These are phyloP conservation scores for Kurtzmaniella quercitrusa DNA, from an alignment of 1,139 yeast species.

Conservation along the genomic window DNA sequence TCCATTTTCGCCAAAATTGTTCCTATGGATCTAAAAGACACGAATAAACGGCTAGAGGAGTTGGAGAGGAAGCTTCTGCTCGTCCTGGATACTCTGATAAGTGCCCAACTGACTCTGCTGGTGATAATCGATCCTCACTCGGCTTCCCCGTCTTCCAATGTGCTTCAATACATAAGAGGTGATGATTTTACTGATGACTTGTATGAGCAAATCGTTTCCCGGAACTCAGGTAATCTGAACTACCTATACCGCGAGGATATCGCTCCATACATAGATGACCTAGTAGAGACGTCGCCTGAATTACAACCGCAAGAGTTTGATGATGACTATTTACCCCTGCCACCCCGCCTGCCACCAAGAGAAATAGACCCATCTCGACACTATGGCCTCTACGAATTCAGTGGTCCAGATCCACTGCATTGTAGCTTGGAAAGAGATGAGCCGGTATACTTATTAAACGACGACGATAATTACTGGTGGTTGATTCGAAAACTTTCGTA, in stretches of 20 bases:
- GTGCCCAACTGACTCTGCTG: slow-evolving; percentile 2
- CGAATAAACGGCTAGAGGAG: slow-evolving; percentile 1
- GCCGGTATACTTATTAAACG: slow-evolving; percentile 77
- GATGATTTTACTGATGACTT: slow-evolving; percentile 10
- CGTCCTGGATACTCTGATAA: slow-evolving; percentile 1
- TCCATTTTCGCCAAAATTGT: too few species aligned
- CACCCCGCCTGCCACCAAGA: slow-evolving; percentile 77
- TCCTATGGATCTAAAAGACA: slow-evolving; percentile 2
- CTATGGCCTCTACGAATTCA: slow-evolving; percentile 82
- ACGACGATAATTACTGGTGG: slow-evolving; percentile 97
- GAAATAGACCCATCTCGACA: slow-evolving; percentile 81
- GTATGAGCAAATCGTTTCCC: slow-evolving; percentile 1
- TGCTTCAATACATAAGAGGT: slow-evolving; percentile 3
- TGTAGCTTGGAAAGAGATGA: slow-evolving; percentile 79
- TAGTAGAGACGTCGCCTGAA: background rate
- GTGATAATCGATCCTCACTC: slow-evolving; percentile 1
- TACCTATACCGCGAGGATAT: slow-evolving; percentile 3
- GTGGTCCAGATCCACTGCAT: slow-evolving; percentile 93
- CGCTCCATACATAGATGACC: slow-evolving; percentile 11
- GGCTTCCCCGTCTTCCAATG: background rate
- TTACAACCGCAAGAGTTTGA: slow-evolving; percentile 9
- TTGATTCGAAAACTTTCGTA: slow-evolving; percentile 62
- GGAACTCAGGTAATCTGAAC: background rate
- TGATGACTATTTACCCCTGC: slow-evolving; percentile 46
- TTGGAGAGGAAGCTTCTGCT: slow-evolving; percentile 3